phyloP scores from a whole-genome alignment of 148 eudicot genomes.

The Simmondsia chinensis region DNA sequence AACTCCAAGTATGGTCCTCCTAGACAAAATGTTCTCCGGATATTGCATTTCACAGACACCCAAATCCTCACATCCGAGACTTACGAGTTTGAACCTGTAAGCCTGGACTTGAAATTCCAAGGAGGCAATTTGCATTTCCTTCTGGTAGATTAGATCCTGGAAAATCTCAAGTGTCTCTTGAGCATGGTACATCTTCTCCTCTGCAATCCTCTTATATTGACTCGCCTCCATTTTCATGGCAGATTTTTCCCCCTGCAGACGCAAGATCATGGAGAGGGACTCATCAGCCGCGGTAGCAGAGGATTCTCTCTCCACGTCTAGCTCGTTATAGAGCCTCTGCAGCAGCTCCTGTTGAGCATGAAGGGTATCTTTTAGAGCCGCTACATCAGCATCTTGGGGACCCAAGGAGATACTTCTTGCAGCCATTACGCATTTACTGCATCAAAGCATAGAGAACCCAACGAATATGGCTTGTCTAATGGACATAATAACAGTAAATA shows the following conservation, averaged over 20 bases:
- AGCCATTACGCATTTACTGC: too few relatives aligned
- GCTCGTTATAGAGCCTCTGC: conserved; percentile 73
- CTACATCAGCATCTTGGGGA: conserved; percentile 22
- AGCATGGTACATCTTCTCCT: conserved; percentile 74
- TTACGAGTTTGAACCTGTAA: conserved; percentile 51
- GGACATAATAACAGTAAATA: too few relatives aligned
- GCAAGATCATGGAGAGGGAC: conserved; percentile 81
- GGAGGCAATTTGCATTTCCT: conserved; percentile 86
- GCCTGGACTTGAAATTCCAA: conserved; percentile 81
- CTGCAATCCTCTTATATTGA: conserved; percentile 88
- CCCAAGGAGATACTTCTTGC: conserved; percentile 16
- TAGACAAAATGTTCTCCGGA: conserved; percentile 49
- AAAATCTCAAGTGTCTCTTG: conserved; percentile 69
- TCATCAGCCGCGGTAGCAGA: conserved; percentile 73
- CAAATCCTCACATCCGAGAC: conserved; percentile 54
- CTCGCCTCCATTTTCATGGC: conserved; percentile 81
- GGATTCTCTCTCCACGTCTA: conserved; percentile 87
- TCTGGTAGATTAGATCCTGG: conserved; percentile 66
- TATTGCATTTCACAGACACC: conserved; percentile 36
- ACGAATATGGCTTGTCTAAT: too few relatives aligned
- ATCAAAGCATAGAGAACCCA: too few relatives aligned
- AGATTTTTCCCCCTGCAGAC: conserved; percentile 85
- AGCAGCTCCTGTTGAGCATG: conserved; percentile 67
- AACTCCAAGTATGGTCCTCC: conserved; percentile 30
- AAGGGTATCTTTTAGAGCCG: conserved; percentile 56